A percentile compares a stretch with the other conserved stretches of the same genome.
Conservation (phyloP, 805 yeast species). For the Schwanniomyces polymorphus region DNA sequence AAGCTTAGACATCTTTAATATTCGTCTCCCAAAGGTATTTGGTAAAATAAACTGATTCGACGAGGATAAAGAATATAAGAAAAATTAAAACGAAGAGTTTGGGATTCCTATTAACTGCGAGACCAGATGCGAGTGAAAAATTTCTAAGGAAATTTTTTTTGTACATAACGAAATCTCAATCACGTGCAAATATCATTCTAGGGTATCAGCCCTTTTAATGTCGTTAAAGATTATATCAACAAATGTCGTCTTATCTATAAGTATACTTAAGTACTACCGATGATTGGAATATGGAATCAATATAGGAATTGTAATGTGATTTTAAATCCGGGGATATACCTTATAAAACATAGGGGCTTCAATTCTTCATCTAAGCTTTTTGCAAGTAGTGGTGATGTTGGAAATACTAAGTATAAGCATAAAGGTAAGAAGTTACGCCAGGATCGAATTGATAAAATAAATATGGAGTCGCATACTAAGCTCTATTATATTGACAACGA, state of each 20-base stretch:
- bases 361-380: neutral
- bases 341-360: neutral
- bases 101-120: neutral
- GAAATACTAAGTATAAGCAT: neutral
- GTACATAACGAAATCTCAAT: neutral
- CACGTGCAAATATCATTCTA: neutral
- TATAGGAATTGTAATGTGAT: neutral
- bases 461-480: constrained; percentile 22
- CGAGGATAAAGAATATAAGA: constrained; percentile 41
- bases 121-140: constrained; percentile 1
- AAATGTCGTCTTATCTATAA: neutral
- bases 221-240: neutral
- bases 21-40: constrained; percentile 75
- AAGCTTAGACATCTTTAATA: constrained; percentile 75
- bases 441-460: constrained; percentile 22
- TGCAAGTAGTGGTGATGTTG: neutral
- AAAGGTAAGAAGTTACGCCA: constrained; percentile 16
- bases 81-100: constrained; percentile 4
- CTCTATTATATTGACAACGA: constrained; percentile 27
- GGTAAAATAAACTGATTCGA: constrained; percentile 53
- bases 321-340: neutral
- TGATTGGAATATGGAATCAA: neutral
- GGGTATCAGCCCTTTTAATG: neutral
- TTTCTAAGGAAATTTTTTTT: neutral
- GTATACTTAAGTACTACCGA: neutral